phyloP scores from a whole-genome alignment of 306 rosid genomes.

The Begonia loranthoides region DNA sequence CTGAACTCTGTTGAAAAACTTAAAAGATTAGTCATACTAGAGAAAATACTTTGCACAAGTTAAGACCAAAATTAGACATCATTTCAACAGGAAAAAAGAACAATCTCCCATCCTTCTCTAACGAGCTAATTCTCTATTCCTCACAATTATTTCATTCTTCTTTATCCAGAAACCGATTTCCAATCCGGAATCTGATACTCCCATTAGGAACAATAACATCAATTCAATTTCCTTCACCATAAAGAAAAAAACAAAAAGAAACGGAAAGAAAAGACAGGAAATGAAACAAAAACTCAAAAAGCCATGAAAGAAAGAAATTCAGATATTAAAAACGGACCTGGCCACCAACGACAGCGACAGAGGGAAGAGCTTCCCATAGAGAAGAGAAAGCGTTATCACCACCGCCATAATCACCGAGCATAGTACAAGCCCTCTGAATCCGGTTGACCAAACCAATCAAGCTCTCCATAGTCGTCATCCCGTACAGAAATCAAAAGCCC shows the following conservation, averaged over 20 bases:
- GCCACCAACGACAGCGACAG: slow-evolving; percentile 95
- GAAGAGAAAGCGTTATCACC: slow-evolving; percentile 49
- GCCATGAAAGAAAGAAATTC: not conserved
- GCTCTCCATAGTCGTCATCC: slow-evolving; percentile 87
- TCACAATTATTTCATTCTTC: no score
- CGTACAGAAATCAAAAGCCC: not conserved
- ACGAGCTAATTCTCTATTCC: no score
- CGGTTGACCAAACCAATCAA: slow-evolving; percentile 89
- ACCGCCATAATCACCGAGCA: slow-evolving; percentile 88
- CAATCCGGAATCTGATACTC: no score
- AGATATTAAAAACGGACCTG: slow-evolving; percentile 35
- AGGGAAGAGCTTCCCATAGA: slow-evolving; percentile 92
- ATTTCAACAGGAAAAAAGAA: no score
- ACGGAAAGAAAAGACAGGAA: no score
- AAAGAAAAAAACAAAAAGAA: no score
- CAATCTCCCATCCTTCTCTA: no score
- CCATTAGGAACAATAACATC: no score
- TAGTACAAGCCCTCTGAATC: slow-evolving; percentile 87
- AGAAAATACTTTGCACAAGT: no score
- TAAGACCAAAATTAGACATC: no score
- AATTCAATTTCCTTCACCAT: no score
- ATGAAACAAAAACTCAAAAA: not conserved
- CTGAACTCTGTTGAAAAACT: slow-evolving; percentile 62
- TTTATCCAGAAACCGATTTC: no score
- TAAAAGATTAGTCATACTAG: not conserved